Base-by-base conservation (phyloP, 306 rosid genomes). In the Gillenia trifoliata region DNA sequence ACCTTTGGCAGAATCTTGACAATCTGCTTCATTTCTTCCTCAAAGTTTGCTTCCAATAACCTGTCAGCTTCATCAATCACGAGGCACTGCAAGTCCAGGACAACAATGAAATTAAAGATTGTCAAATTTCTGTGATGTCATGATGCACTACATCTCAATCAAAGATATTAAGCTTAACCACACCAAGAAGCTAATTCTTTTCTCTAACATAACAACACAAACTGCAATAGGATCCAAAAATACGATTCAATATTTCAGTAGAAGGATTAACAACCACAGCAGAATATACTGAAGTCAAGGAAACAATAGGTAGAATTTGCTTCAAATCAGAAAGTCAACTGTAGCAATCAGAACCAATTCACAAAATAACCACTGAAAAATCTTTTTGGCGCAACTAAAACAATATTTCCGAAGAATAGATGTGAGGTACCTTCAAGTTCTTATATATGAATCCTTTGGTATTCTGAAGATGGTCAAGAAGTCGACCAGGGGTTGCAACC, bases 401-500 rank as follows among this genome's bases (percentile, higher is more conserved):
- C n/a, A 67, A 38, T 61, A 34, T 20, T 23, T 26, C 43, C 0
- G 0, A 47, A 26, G 8, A 78, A 1, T 26, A 23, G 34, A 63
- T 49, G n/a, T 50, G 19, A 4, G 20, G 38, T 57, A 89, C 98
- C 94, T 88, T 90, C 85, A 94, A 77, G 80, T 85, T 90, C 79
- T 87, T 92, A 73, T 55, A 87, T 64, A 92, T 63, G 56, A 94
- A 94, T 31, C 94, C 97, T 78, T 85, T 94, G 1, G 99, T 94
- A 73, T 87, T 84, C 80, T 90, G 94, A 59, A 94, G 95, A 83
- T 94, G 99, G 66, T 94, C 99, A 55, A 94, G 92, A 73, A 94
- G 96, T 15, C 99, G 96, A 28, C 99, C 99, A 31, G 99, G 97
- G 4, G 99, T 94, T 12, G 93, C 99, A 40, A 94, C 91, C 82